phyloP scores from a whole-genome alignment of 2,329 filamentous ascomycete genomes.

The Colletotrichum chrysophilum region DNA sequence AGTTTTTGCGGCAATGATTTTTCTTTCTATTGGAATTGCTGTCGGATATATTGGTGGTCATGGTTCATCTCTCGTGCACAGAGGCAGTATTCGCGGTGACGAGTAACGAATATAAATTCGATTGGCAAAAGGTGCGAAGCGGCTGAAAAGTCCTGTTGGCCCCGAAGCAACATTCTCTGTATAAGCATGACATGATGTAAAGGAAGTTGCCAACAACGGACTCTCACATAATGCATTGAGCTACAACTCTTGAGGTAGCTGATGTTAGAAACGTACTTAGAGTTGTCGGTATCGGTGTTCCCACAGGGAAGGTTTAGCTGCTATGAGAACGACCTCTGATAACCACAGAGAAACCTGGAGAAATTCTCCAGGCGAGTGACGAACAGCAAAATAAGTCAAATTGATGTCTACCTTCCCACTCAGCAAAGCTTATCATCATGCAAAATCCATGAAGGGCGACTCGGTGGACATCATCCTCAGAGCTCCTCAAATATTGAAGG shows the following conservation, averaged over 20 bases:
- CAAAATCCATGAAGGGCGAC: neutral
- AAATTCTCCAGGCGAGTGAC: accelerated
- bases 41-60: neutral
- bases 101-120: too few relatives aligned
- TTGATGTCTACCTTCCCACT: neutral
- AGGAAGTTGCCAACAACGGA: too few relatives aligned
- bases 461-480: neutral
- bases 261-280: too few relatives aligned
- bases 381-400: neutral
- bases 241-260: too few relatives aligned
- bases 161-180: too few relatives aligned
- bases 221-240: too few relatives aligned
- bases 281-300: too few relatives aligned
- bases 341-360: neutral
- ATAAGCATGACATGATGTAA: too few relatives aligned
- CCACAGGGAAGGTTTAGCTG: accelerated
- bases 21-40: neutral
- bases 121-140: too few relatives aligned
- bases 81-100: neutral
- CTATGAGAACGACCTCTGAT: neutral
- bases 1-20: neutral
- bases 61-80: neutral
- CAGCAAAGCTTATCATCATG: neutral
- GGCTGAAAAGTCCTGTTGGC: too few relatives aligned
- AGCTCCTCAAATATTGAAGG: neutral